These are phyloP conservation scores for Trichoderma atrobrunneum DNA, from an alignment of 2,329 filamentous ascomycete species.

Conservation along the genomic window DNA sequence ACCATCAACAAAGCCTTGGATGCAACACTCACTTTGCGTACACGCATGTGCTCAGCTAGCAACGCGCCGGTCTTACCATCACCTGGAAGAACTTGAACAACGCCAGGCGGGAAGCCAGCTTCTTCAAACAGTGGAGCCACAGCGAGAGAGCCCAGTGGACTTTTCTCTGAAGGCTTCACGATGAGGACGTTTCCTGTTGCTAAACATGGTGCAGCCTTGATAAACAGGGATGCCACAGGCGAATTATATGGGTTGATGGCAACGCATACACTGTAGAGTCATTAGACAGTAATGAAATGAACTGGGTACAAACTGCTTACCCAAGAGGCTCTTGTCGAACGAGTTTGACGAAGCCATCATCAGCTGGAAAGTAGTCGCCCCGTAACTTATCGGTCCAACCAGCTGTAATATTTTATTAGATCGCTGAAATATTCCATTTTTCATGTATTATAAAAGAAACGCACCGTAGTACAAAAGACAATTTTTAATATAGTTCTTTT, in stretches of 20 bases:
- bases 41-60: background rate
- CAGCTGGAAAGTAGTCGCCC: background rate
- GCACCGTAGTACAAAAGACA: background rate
- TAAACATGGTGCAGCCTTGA: background rate
- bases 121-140: background rate
- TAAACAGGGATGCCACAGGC: background rate
- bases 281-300: background rate
- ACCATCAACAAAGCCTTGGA: background rate
- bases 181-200: conserved; percentile 2
- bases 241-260: background rate
- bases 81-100: background rate
- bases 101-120: background rate
- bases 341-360: background rate
- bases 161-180: background rate
- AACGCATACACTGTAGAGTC: background rate
- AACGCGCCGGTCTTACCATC: background rate
- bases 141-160: background rate
- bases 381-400: conserved; percentile 3
- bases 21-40: background rate
- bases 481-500: conserved; percentile 9
- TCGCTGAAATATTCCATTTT: background rate
- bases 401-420: background rate
- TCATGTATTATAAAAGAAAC: accelerated
- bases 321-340: conserved; percentile 1
- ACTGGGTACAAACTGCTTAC: background rate